Base-by-base conservation (phyloP, 208 protist species). In the Blastocrithidia nonstop region DNA sequence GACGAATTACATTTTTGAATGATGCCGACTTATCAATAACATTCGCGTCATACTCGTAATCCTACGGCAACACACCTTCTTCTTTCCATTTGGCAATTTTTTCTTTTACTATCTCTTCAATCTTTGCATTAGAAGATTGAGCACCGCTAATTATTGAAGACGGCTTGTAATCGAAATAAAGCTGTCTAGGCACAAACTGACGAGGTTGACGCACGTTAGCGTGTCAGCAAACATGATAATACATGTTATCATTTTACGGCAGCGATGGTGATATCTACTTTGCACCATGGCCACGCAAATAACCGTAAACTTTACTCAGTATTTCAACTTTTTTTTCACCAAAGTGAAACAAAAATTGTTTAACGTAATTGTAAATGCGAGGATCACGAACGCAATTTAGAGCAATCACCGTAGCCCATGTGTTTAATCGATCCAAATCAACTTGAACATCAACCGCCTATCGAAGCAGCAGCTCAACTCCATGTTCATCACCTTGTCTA, bases 61-160 rank as follows among this genome's bases (percentile, higher is more conserved):
- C 84, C 37, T 84, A 70, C 0, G 84, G 84, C 26, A 93, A 52
- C 41, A 89, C 48, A 9, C 84, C 84, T 49, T 93, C 84, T 21
- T 66, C 43, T 61, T 93, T 93, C 84, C 84, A 93, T 54, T 85
- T 81, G 22, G 89, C 73, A 51, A 93, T 88, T 57, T 89, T 88
- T 17, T 93, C 76, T 69, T 93, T 87, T 13, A 93, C 74, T 50
- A 93, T 88, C 37, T 85, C 80, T 9, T 93, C 79, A 49, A 93
- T 77, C 64, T 88, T 88, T 4, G 73, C 67, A 33, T 84, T 87
- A 13, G 73, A 33, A 38, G 66, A 75, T 47, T 86, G 69, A 22
- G 52, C 45, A 32, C 61, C 58, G 23, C 54, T 38, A 24, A 56
- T 54, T 6, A 85, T 28, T 6, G 71, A 59, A 21, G 84, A 88